phyloP scores from a whole-genome alignment of 176 grass and related monocot species.

The Ensete glaucum region DNA sequence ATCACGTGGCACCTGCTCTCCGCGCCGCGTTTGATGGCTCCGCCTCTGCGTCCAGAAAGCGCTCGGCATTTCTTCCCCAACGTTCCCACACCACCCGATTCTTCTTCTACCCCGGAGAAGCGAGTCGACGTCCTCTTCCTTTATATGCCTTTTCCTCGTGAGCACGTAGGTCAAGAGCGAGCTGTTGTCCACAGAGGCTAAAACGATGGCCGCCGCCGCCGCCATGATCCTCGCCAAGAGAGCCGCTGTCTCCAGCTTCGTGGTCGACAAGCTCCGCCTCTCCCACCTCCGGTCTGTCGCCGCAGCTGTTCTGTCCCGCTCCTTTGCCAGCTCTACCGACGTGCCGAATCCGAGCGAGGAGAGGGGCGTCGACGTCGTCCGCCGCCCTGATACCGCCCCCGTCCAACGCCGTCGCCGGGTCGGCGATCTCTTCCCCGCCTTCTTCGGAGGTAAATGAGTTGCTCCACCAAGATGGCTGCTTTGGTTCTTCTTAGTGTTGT shows the following conservation, averaged over 20 bases:
- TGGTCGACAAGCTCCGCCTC: background rate
- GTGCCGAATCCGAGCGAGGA: slow-evolving; percentile 3
- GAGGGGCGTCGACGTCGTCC: slow-evolving; percentile 6
- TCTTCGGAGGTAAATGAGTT: slow-evolving; percentile 13
- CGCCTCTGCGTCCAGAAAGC: too few species aligned
- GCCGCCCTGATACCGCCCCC: background rate
- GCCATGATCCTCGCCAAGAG: slow-evolving; percentile 8
- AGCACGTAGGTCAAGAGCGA: too few species aligned
- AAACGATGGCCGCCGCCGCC: background rate
- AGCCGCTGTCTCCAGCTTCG: background rate
- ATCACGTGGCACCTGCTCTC: too few species aligned
- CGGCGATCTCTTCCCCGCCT: slow-evolving; percentile 22
- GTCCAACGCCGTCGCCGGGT: background rate
- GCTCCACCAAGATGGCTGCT: background rate
- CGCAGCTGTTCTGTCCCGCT: background rate
- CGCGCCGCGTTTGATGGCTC: too few species aligned
- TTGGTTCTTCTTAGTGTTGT: background rate
- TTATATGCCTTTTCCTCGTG: too few species aligned
- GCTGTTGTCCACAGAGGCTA: too few species aligned
- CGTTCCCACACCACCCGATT: too few species aligned
- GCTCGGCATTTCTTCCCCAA: too few species aligned
- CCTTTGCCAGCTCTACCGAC: background rate
- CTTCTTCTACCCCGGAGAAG: too few species aligned
- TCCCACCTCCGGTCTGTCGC: background rate
- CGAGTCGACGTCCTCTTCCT: too few species aligned